These are phyloP conservation scores for Aspergillus saccharolyticus DNA, from an alignment of 495 filamentous ascomycete species.

Conservation along the genomic window DNA sequence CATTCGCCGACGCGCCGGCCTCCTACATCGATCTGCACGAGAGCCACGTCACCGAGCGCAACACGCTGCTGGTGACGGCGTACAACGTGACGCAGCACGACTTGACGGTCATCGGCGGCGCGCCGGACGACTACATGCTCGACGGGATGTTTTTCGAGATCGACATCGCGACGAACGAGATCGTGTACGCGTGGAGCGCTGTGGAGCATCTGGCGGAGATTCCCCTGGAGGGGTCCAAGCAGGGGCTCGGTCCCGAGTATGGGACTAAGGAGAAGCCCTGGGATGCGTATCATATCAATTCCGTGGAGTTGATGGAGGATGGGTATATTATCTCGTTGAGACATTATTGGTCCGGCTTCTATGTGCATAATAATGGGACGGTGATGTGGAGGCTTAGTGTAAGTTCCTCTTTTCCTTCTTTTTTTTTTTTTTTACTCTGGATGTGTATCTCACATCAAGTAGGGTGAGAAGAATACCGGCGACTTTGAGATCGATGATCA, in stretches of 20 bases:
- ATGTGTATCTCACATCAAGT: no score
- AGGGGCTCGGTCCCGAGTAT: constrained; percentile 17
- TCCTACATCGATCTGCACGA: constrained; percentile 45
- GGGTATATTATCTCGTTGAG: constrained; percentile 38
- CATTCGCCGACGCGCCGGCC: constrained; percentile 22
- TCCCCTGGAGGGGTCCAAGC: constrained; percentile 20
- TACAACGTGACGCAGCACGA: constrained; percentile 49
- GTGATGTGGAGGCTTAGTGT: constrained; percentile 36
- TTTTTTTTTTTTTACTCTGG: no score
- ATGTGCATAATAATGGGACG: constrained; percentile 32
- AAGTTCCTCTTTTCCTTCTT: constrained; percentile 2
- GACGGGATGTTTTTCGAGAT: constrained; percentile 45
- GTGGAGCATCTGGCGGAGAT: constrained; percentile 24
- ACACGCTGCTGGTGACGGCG: constrained; percentile 51
- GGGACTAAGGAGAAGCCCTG: constrained; percentile 27
- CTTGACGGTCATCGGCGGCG: constrained; percentile 39
- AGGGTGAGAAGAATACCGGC: constrained; percentile 35
- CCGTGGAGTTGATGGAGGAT: constrained; percentile 29
- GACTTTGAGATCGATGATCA: constrained; percentile 38
- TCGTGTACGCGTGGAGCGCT: constrained; percentile 32
- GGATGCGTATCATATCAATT: constrained; percentile 43
- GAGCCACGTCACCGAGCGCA: constrained; percentile 40
- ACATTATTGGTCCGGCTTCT: constrained; percentile 32
- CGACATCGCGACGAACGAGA: constrained; percentile 33
- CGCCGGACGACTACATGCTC: constrained; percentile 39